These are phyloP conservation scores for Rhodosorus marinus DNA, from an alignment of 23 red algal species.

Conservation along the genomic window DNA sequence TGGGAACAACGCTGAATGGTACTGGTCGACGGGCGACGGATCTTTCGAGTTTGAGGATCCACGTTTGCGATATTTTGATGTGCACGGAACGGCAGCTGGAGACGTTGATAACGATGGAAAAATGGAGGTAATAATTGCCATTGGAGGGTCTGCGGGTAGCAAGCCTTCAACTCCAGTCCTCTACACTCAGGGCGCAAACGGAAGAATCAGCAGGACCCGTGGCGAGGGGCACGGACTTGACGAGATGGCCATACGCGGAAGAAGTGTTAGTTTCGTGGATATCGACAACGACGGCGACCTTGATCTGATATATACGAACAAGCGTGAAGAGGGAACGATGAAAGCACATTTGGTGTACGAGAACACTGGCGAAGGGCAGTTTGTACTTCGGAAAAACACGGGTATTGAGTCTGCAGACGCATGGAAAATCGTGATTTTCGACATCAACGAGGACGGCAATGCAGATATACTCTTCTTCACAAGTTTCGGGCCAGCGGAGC, in stretches of 20 bases:
- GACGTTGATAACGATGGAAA: conserved; percentile 9
- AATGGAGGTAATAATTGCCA: conserved; percentile 15
- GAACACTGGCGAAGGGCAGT: conserved; percentile 1
- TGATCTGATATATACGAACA: conserved; percentile 28
- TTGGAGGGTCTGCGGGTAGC: too few relatives aligned
- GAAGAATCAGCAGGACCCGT: too few relatives aligned
- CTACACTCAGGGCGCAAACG: too few relatives aligned
- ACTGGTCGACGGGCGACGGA: too few relatives aligned
- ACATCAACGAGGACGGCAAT: conserved; percentile 20
- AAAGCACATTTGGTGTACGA: conserved; percentile 35
- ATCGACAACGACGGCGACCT: conserved; percentile 26
- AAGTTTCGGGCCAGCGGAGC: too few relatives aligned
- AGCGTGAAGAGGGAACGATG: too few relatives aligned
- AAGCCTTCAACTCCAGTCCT: background rate
- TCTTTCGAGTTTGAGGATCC: too few relatives aligned
- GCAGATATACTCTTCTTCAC: conserved; percentile 37
- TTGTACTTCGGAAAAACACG: conserved; percentile 1
- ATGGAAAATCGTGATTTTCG: conserved; percentile 11
- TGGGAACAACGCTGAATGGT: too few relatives aligned
- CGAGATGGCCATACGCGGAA: conserved; percentile 1
- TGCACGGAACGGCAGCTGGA: too few relatives aligned
- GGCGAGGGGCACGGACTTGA: background rate
- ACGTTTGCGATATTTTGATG: too few relatives aligned
- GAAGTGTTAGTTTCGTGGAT: conserved; percentile 8
- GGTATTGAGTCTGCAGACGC: conserved; percentile 15